Base-by-base conservation (phyloP, 1,284 basidiomycete genomes). In the Sporisorium exsertum region DNA sequence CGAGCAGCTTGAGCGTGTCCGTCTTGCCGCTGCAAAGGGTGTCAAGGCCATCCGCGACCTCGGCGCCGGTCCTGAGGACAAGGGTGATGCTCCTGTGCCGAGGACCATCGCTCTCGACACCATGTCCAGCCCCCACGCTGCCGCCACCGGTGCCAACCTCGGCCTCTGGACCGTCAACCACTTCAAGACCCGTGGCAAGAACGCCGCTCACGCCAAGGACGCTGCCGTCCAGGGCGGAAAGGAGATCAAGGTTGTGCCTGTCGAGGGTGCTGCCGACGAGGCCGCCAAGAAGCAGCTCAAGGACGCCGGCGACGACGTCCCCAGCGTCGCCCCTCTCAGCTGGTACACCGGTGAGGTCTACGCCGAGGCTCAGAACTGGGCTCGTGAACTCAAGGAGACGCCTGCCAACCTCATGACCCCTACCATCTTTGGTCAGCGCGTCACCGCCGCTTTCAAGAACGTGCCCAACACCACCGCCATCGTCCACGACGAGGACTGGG, bases 401-500 rank as follows among this genome's bases (percentile, higher is more conserved):
- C 93, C 94, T 40, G 93, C 91, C 9, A 95, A 95, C 84, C 89
- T 77, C 40, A 67, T 81, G 64, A 78, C 78, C 15, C 79, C 79
- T 8, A 84, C 92, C 90, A 87, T 87, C 37, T 95, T 95, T 85
- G 88, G 89, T 32, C 89, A 94, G 84, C 90, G 92, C 22, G 90
- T 91, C 63, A 87, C 90, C 84, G 87, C 89, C 57, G 91, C 91
- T 63, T 92, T 94, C 76, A 87, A 88, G 35, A 90, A 89, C 22
- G 64, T 95, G 33, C 87, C 89, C 9, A 91, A 93, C 78, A 90
- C 93, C 8, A 88, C 91, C 77, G 88, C 94, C 55, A 88, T 90
- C 47, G 90, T 92, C 16, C 91, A 88, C 51, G 93, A 95, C 78
- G 90, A 92, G 88, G 91, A 91, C 91, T 95, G 94, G 93, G 93